phyloP scores from a whole-genome alignment of 2,329 filamentous ascomycete species.

The Pyrenophora teres region DNA sequence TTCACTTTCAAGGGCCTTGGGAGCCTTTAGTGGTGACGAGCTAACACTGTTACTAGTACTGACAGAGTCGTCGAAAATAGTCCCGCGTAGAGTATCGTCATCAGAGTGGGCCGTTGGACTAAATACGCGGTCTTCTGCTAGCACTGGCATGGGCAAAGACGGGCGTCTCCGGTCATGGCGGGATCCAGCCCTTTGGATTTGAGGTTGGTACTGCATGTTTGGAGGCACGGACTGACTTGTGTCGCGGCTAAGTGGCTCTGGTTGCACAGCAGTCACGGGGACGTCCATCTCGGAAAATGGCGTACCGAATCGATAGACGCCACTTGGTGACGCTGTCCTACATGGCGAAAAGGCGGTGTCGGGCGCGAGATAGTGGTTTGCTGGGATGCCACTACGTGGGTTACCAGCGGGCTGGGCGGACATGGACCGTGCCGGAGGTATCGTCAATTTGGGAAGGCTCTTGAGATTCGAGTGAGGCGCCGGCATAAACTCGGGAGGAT shows the following conservation, averaged over 20 bases:
- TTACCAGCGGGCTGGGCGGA: slow-evolving; percentile 40
- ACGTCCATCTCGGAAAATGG: slow-evolving; percentile 91
- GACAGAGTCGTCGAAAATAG: slow-evolving; percentile 35
- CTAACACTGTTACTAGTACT: slow-evolving; percentile 28
- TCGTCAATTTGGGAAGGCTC: slow-evolving; percentile 61
- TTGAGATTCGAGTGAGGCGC: slow-evolving; percentile 58
- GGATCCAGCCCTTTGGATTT: slow-evolving; percentile 53
- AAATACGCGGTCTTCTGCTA: slow-evolving; percentile 66
- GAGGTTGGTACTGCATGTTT: slow-evolving; percentile 78
- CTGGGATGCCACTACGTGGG: slow-evolving; percentile 30
- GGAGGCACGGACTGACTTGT: slow-evolving; percentile 90
- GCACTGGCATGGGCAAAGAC: slow-evolving; percentile 71
- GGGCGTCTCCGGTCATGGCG: slow-evolving; percentile 62
- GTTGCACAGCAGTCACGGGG: slow-evolving; percentile 73
- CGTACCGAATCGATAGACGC: slow-evolving; percentile 77
- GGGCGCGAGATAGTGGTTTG: slow-evolving; percentile 35
- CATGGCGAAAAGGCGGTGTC: slow-evolving; percentile 53
- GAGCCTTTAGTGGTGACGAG: slow-evolving; percentile 40
- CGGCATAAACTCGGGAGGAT: slow-evolving; percentile 48
- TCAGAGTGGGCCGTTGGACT: slow-evolving; percentile 45
- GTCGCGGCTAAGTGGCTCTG: slow-evolving; percentile 76
- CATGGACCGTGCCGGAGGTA: slow-evolving; percentile 53
- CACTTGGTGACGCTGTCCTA: slow-evolving; percentile 59
- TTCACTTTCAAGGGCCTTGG: slow-evolving; percentile 27
- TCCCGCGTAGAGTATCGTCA: slow-evolving; percentile 40